These are phyloP conservation scores for Ensete ventricosum DNA, from an alignment of 176 grass and related monocot genomes.

Conservation along the genomic window DNA sequence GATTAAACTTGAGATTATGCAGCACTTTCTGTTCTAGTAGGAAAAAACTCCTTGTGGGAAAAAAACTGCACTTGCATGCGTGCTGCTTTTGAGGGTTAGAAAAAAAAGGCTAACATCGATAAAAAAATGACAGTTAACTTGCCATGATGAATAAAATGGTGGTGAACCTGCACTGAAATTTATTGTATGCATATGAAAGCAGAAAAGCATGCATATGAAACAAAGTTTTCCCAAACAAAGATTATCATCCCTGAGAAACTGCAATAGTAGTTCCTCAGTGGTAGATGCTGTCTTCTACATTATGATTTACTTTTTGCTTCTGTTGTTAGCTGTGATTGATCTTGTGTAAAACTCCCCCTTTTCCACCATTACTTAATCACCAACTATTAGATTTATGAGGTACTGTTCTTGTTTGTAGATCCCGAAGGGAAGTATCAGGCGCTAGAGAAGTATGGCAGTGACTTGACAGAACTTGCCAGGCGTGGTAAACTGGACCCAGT, in stretches of 20 bases:
- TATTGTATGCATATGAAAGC: not conserved
- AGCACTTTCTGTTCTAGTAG: not conserved
- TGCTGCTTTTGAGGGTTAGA: not conserved
- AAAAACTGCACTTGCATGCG: not conserved
- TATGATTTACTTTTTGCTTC: not conserved
- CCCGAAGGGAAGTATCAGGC: constrained; percentile 84
- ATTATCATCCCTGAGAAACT: no score
- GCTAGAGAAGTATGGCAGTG: constrained; percentile 92
- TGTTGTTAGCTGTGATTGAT: not conserved
- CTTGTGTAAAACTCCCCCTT: not conserved
- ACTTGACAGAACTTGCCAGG: constrained; percentile 83
- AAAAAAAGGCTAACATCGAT: not conserved
- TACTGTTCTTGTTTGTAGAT: constrained; percentile 35
- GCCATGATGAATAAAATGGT: not conserved
- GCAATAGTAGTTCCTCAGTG: no score
- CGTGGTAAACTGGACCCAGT: constrained; percentile 87
- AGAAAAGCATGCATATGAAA: no score
- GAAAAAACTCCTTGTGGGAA: not conserved
- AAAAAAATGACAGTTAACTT: not conserved
- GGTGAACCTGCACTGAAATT: not conserved
- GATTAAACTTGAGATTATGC: not conserved
- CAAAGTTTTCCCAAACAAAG: no score
- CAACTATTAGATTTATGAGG: not conserved
- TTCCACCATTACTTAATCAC: not conserved
- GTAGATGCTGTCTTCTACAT: not conserved